Percentiles rank a stretch among this genome's conserved stretches.
Conservation (phyloP, 2,329 filamentous ascomycete species). For the Fusarium oxysporum region DNA sequence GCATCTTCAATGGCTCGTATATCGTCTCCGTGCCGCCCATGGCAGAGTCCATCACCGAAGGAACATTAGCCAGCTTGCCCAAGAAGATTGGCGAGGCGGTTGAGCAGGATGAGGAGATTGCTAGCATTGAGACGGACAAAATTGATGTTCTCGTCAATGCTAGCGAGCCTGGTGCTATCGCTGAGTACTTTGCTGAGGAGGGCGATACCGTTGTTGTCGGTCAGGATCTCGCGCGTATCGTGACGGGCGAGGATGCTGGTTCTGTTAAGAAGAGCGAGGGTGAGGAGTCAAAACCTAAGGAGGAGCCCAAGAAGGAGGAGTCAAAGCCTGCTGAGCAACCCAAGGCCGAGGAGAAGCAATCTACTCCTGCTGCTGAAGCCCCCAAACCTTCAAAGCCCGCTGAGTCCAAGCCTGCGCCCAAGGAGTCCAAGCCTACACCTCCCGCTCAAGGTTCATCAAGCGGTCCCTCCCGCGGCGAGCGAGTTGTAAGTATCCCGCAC, state of each 20-base stretch:
- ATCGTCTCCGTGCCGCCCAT: constrained; percentile 48
- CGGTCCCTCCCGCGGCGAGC: constrained; percentile 29
- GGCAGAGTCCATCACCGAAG: constrained; percentile 51
- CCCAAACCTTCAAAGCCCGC: constrained; percentile 32
- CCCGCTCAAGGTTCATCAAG: constrained; percentile 13
- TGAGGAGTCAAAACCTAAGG: constrained; percentile 31
- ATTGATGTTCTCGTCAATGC: constrained; percentile 49
- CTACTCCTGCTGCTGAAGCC: constrained; percentile 24
- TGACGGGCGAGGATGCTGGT: constrained; percentile 41
- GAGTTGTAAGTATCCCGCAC: constrained; percentile 11
- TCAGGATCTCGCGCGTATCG: constrained; percentile 47
- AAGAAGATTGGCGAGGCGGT: constrained; percentile 49
- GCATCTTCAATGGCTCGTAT: constrained; percentile 36
- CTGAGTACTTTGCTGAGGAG: constrained; percentile 48
- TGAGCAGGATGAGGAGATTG: constrained; percentile 49
- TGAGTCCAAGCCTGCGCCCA: constrained; percentile 34
- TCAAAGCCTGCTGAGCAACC: constrained; percentile 26
- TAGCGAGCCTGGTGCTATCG: constrained; percentile 41
- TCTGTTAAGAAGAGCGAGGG: constrained; percentile 34
- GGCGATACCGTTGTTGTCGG: constrained; percentile 50
- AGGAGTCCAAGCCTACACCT: constrained; percentile 24
- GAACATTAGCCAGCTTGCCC: constrained; percentile 43
- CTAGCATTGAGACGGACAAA: constrained; percentile 51
- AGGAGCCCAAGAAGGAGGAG: constrained; percentile 38
- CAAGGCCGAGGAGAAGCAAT: constrained; percentile 34